A percentile compares a stretch with the other conserved stretches of the same genome.
Evolutionary conservation across 2,329 filamentous ascomycete species (phyloP).

Genomic region (Fusarium gaditjirri): DNA sequence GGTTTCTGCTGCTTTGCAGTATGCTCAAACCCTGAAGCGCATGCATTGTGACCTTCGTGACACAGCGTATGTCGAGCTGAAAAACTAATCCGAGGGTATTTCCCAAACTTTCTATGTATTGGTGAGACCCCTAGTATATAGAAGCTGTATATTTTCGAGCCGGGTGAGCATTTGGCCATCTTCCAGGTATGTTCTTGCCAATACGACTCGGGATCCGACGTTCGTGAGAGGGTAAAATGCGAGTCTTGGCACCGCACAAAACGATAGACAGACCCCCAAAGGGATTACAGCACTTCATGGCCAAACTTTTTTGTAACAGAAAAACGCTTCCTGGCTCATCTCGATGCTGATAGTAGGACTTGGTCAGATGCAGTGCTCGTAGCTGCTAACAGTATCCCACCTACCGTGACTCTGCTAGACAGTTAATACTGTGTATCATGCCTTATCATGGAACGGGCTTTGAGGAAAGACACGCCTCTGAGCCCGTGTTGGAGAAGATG

Average conservation of each 20-base stretch:
- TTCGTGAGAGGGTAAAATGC: slow-evolving; percentile 1
- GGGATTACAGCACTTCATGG: neutral
- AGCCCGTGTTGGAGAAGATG: neutral
- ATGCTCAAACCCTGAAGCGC: neutral
- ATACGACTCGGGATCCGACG: slow-evolving; percentile 1
- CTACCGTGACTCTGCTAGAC: too few species aligned
- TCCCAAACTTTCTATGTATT: neutral
- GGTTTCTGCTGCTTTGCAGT: neutral
- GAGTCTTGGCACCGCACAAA: neutral
- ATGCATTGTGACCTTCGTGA: neutral
- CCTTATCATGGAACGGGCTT: neutral
- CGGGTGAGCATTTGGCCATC: neutral
- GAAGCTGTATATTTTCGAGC: neutral
- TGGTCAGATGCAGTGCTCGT: neutral
- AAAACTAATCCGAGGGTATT: neutral
- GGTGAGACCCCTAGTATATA: neutral
- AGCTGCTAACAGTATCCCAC: neutral
- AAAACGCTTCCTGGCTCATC: neutral
- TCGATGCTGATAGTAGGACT: neutral
- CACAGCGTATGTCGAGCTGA: neutral
- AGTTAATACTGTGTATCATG: neutral
- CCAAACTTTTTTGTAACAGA: neutral
- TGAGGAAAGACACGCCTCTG: neutral
- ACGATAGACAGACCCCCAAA: neutral
- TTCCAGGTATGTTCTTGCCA: neutral